A percentile compares a stretch with the other conserved stretches of the same genome.
These are phyloP conservation scores for Opeltia flavorubescens DNA, from an alignment of 495 filamentous ascomycete species.

Conservation along the genomic window DNA sequence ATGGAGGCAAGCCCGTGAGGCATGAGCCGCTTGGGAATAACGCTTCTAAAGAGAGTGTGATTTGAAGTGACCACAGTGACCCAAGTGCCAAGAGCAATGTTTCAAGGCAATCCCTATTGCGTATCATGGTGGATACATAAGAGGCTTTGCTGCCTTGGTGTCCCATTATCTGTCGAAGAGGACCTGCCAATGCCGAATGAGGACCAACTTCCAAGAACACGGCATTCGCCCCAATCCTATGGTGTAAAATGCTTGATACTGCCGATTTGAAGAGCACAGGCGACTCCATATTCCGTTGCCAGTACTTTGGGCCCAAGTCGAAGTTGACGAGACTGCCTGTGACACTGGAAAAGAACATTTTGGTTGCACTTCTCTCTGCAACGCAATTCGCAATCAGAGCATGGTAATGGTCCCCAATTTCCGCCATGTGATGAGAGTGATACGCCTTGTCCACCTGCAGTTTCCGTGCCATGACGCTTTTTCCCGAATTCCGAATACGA, in stretches of 20 bases:
- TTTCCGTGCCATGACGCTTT: conserved; percentile 12
- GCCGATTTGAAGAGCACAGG: conserved; percentile 1
- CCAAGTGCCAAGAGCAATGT: conserved; percentile 14
- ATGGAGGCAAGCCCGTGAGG: conserved; percentile 20
- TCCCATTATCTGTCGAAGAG: neutral
- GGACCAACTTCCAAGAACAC: conserved; percentile 5
- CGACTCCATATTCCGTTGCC: conserved; percentile 1
- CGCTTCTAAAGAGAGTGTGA: neutral
- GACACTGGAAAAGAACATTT: neutral
- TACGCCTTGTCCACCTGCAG: conserved; percentile 20
- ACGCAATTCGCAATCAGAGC: no score
- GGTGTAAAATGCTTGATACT: neutral
- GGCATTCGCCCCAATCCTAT: neutral
- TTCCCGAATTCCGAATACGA: neutral
- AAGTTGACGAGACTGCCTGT: neutral
- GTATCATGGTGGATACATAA: conserved; percentile 17
- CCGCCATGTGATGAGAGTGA: conserved; percentile 24
- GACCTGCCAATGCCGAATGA: conserved; percentile 2
- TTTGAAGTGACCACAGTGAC: conserved; percentile 8
- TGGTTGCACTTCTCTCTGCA: no score
- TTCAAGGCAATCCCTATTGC: conserved; percentile 14
- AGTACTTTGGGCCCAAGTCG: neutral
- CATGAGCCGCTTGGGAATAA: neutral
- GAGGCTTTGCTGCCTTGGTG: neutral
- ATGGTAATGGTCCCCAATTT: conserved; percentile 2